Evolutionary conservation across 139 green algal genomes (phyloP).

Genomic region (Tetradesmus lagerheimii): DNA sequence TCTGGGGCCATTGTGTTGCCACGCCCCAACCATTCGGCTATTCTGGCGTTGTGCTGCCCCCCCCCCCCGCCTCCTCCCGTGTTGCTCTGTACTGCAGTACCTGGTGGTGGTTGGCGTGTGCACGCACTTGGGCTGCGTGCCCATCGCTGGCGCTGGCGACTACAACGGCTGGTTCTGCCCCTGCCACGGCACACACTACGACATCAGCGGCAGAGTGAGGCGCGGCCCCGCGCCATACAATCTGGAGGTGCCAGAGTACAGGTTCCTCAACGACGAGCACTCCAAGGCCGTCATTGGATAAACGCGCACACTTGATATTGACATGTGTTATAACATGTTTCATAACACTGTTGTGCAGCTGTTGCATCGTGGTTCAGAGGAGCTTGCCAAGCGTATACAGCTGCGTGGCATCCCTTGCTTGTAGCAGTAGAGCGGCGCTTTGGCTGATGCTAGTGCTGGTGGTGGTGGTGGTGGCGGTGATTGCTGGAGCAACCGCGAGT

Average conservation of each 20-base stretch:
- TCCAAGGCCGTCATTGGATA: conserved; percentile 41
- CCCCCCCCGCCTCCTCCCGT: not conserved
- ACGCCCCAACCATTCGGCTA: not conserved
- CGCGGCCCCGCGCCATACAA: conserved; percentile 98
- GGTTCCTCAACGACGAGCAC: conserved; percentile 45
- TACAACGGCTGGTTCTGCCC: conserved; percentile 98
- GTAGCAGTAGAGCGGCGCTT: too few relatives aligned
- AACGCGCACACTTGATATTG: not conserved
- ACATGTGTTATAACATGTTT: not conserved
- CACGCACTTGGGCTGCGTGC: conserved; percentile 99
- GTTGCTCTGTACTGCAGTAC: conserved; percentile 81
- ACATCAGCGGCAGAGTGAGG: conserved; percentile 94
- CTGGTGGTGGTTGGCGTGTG: conserved; percentile 98
- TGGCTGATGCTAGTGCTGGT: too few relatives aligned
- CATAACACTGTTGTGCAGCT: not conserved
- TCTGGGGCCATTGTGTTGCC: too few relatives aligned
- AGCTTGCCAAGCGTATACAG: too few relatives aligned
- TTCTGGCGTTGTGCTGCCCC: not conserved
- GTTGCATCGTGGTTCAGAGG: too few relatives aligned
- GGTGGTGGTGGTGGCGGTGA: too few relatives aligned
- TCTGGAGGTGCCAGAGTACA: conserved; percentile 88
- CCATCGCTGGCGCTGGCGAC: conserved; percentile 97
- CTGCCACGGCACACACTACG: conserved; percentile 97
- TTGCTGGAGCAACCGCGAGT: too few relatives aligned
- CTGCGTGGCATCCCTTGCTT: too few relatives aligned